These are phyloP conservation scores for Dactylellina haptotyla DNA, from an alignment of 2,329 filamentous ascomycete genomes.

Conservation along the genomic window DNA sequence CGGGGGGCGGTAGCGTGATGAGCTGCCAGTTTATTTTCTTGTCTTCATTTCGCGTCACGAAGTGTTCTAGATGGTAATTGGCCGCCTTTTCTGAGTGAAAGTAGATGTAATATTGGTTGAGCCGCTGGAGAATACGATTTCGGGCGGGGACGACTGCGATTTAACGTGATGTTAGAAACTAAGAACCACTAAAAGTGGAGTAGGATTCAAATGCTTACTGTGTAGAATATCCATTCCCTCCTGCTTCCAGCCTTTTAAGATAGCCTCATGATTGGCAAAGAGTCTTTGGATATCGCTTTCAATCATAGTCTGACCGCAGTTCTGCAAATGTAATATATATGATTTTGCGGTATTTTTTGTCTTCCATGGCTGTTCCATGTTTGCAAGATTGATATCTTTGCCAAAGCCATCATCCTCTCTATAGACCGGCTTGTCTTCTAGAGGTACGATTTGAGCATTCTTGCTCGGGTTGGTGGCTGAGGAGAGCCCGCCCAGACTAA, in stretches of 20 bases:
- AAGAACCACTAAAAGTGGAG: background rate
- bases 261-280: slow-evolving; percentile 41
- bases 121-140: slow-evolving; percentile 6
- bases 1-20: slow-evolving; percentile 29
- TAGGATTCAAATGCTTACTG: slow-evolving; percentile 11
- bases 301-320: slow-evolving; percentile 42
- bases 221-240: slow-evolving; percentile 17
- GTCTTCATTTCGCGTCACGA: slow-evolving; percentile 1
- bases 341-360: background rate
- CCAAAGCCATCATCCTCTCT: background rate
- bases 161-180: background rate
- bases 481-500: background rate
- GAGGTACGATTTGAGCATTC: background rate
- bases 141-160: slow-evolving; percentile 20
- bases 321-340: slow-evolving; percentile 23
- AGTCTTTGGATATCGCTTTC: slow-evolving; percentile 45
- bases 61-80: slow-evolving; percentile 24
- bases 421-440: background rate
- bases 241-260: slow-evolving; percentile 12
- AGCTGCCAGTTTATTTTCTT: background rate
- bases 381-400: slow-evolving; percentile 12
- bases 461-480: background rate
- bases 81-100: slow-evolving; percentile 22
- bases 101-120: slow-evolving; percentile 39
- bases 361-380: slow-evolving; percentile 9